phyloP scores from a whole-genome alignment of 2,329 filamentous ascomycete species.

The Fusarium temperatum region DNA sequence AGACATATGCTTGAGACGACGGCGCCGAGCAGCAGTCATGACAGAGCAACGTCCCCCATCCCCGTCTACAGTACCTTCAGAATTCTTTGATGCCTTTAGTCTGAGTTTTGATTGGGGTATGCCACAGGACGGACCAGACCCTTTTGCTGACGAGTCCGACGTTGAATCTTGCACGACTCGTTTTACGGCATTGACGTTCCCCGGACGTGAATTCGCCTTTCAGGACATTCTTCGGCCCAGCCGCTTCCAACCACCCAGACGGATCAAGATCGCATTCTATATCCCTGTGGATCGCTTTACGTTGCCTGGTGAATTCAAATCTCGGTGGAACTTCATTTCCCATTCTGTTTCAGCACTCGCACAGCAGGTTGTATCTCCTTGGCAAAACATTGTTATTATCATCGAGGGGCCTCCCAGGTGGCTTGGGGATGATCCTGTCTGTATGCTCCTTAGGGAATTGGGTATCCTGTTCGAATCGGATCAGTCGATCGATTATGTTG shows the following conservation, averaged over 20 bases:
- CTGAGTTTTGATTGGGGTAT: neutral
- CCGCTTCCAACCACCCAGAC: neutral
- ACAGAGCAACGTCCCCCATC: neutral
- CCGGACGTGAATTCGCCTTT: neutral
- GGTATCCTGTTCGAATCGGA: neutral
- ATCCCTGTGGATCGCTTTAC: neutral
- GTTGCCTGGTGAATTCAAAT: rapidly evolving
- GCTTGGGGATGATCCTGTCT: rapidly evolving
- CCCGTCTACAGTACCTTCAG: neutral
- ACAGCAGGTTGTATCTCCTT: neutral
- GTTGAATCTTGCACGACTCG: neutral
- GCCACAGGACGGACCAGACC: too few relatives aligned
- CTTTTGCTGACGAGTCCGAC: rapidly evolving
- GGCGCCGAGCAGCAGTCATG: neutral
- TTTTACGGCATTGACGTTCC: neutral
- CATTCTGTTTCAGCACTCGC: neutral
- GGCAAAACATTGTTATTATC: neutral
- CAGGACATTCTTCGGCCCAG: neutral
- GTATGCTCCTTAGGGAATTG: rapidly evolving
- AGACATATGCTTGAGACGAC: neutral
- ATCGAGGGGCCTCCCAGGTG: neutral
- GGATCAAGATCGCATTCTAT: neutral
- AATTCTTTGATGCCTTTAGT: neutral
- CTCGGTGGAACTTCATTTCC: neutral
- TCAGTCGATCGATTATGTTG: neutral